Conservation (phyloP, 257 asterid species). For the Lithospermum erythrorhizon region DNA sequence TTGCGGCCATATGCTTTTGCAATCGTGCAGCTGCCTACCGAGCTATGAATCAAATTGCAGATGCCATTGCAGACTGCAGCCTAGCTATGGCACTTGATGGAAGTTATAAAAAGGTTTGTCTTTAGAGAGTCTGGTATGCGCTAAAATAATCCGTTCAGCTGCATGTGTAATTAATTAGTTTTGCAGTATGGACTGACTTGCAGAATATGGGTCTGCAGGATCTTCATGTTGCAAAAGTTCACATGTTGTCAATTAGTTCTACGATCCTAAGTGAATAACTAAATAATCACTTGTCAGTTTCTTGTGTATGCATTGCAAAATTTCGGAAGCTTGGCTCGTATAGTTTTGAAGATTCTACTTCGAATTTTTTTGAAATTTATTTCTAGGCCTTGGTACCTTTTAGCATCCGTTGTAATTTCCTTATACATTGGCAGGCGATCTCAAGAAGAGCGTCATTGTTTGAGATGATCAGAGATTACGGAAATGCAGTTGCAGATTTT, state of each 20-base stretch:
- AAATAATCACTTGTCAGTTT: not conserved
- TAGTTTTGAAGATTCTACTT: not conserved
- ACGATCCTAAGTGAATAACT: not conserved
- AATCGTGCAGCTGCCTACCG: slow-evolving; percentile 95
- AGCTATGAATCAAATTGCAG: slow-evolving; percentile 75
- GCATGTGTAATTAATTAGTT: not conserved
- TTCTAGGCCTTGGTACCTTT: not conserved
- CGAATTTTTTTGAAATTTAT: not conserved
- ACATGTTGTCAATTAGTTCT: not conserved
- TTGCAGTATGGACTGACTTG: not conserved
- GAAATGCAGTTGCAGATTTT: slow-evolving; percentile 77
- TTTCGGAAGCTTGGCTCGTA: not conserved
- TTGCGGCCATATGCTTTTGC: slow-evolving; percentile 84
- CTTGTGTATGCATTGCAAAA: not conserved
- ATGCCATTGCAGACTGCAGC: slow-evolving; percentile 94
- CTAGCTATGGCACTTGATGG: slow-evolving; percentile 87
- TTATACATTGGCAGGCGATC: slow-evolving; percentile 48
- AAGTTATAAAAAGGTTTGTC: slow-evolving; percentile 66
- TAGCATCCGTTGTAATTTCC: not conserved
- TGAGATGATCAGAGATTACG: slow-evolving; percentile 87
- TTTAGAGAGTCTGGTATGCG: slow-evolving; percentile 2
- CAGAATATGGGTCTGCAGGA: not conserved
- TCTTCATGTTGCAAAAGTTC: not conserved
- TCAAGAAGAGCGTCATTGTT: slow-evolving; percentile 71
- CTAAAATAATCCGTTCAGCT: no score